Conservation (phyloP, 768 basidiomycete genomes). For the Hortiboletus campestris region DNA sequence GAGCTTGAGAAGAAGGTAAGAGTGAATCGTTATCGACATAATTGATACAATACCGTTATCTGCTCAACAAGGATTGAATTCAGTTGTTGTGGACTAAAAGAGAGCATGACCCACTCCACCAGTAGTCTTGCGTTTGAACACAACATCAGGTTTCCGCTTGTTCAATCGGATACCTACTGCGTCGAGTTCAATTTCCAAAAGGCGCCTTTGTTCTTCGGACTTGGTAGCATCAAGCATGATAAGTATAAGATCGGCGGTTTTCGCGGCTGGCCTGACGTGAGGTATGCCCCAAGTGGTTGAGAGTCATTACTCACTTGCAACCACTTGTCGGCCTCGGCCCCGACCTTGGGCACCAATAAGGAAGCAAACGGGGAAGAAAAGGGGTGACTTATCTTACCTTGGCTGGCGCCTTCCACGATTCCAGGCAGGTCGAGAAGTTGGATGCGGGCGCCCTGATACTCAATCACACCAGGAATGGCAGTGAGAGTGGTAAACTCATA, state of each 20-base stretch:
- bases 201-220: constrained; percentile 82
- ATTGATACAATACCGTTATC: constrained; percentile 59
- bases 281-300: background rate
- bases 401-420: constrained; percentile 91
- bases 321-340: constrained; percentile 94
- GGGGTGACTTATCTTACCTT: constrained; percentile 40
- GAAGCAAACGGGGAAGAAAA: background rate
- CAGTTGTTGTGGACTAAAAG: background rate
- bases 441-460: constrained; percentile 91
- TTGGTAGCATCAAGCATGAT: constrained; percentile 94
- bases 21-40: background rate
- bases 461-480: constrained; percentile 96
- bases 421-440: constrained; percentile 95
- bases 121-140: constrained; percentile 90
- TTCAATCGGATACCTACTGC: constrained; percentile 96
- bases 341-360: constrained; percentile 45
- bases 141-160: constrained; percentile 85
- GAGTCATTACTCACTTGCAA: constrained; percentile 58
- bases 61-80: constrained; percentile 23
- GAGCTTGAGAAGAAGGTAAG: constrained; percentile 42
- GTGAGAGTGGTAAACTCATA: constrained; percentile 96
- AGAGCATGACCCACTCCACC: constrained; percentile 62
- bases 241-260: constrained; percentile 91
- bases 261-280: constrained; percentile 51
- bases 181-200: constrained; percentile 92